Conservation (phyloP, 106 monocot species). For the Chionographis japonica region DNA sequence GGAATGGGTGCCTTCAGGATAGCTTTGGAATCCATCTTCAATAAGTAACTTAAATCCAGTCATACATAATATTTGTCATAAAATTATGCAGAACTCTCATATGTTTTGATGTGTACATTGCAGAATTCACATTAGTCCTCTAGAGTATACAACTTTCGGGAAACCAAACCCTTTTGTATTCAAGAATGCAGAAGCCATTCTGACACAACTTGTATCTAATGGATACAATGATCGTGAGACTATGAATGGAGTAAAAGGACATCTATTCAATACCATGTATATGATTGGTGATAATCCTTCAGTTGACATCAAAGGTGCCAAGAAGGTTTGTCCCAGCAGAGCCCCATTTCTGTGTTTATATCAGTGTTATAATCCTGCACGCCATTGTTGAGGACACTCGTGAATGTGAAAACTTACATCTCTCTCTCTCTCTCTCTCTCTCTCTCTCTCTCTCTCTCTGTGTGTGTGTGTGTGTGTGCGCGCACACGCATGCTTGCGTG, state of each 20-base stretch:
- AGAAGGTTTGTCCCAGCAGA: conserved; percentile 48
- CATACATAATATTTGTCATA: conserved; percentile 2
- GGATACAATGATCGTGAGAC: conserved; percentile 7
- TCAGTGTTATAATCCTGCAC: too few species aligned
- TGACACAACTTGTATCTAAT: conserved; percentile 38
- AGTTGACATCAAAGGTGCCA: conserved; percentile 84
- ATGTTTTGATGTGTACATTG: conserved; percentile 3
- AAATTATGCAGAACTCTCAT: conserved; percentile 6
- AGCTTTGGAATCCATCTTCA: conserved; percentile 79
- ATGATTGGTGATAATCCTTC: conserved; percentile 98
- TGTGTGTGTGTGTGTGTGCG: too few species aligned
- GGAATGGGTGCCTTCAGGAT: conserved; percentile 99
- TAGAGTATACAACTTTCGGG: conserved; percentile 80
- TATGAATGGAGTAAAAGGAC: conserved; percentile 5
- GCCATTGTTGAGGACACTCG: too few species aligned
- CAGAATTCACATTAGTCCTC: conserved; percentile 50
- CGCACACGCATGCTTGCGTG: too few species aligned
- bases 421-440: too few species aligned
- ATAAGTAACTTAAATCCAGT: conserved; percentile 39
- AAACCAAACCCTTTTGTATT: conserved; percentile 92
- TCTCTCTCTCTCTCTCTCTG: too few species aligned
- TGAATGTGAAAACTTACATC: too few species aligned
- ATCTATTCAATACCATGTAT: conserved; percentile 58
- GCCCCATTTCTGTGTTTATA: neutral
- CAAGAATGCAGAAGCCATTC: conserved; percentile 70